These are phyloP conservation scores for Colletotrichum sansevieriae DNA, from an alignment of 2,329 filamentous ascomycete species.

Conservation along the genomic window DNA sequence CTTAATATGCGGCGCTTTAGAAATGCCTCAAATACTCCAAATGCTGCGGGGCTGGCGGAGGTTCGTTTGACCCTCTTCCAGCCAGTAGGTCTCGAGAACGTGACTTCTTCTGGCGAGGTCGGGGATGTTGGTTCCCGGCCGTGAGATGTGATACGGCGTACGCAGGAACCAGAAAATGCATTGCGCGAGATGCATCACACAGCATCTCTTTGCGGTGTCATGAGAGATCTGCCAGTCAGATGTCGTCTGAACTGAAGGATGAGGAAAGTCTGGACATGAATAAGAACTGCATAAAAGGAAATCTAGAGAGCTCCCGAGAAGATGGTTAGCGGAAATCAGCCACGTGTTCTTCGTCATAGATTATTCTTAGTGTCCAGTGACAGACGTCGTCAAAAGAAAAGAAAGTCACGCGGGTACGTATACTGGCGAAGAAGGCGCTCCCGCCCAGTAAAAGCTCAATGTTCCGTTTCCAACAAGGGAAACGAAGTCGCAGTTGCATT, in stretches of 20 bases:
- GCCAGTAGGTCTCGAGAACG: not conserved
- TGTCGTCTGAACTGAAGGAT: not conserved
- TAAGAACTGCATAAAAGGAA: too few relatives aligned
- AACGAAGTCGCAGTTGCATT: not conserved
- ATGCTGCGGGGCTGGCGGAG: too few relatives aligned
- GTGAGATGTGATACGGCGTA: slow-evolving; percentile 12
- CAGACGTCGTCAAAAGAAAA: not conserved
- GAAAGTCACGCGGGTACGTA: too few relatives aligned
- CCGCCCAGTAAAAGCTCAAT: too few relatives aligned
- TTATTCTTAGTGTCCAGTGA: not conserved
- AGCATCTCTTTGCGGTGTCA: not conserved
- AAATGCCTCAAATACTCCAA: too few relatives aligned
- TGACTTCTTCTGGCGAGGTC: not conserved
- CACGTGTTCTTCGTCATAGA: slow-evolving; percentile 13
- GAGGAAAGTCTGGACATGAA: too few relatives aligned
- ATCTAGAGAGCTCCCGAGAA: too few relatives aligned
- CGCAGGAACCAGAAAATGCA: slow-evolving; percentile 1
- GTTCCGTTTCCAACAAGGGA: not conserved
- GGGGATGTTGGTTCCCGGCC: not conserved
- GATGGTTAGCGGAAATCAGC: not conserved
- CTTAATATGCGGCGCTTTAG: too few relatives aligned
- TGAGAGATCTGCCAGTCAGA: not conserved
- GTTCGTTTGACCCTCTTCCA: too few relatives aligned
- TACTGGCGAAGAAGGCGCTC: too few relatives aligned
- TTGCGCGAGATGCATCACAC: not conserved